Evolutionary conservation across 306 rosid genomes (phyloP).

Genomic region (Sindora glabra): DNA sequence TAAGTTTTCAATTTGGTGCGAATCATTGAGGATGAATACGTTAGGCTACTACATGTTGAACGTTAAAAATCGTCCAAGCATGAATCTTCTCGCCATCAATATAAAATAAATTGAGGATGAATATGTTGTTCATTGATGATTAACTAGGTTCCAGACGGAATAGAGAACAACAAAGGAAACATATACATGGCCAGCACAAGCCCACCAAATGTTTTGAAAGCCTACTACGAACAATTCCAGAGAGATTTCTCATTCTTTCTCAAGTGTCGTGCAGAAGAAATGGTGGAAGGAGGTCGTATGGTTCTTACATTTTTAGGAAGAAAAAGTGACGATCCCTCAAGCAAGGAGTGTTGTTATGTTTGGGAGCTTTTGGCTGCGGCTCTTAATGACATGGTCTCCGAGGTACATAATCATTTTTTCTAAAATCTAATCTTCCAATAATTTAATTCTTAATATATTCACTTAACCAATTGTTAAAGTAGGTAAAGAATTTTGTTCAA

Average conservation of each 20-base stretch:
- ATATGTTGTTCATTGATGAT: too few species aligned
- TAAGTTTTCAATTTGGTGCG: not conserved
- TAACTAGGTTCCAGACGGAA: slow-evolving; percentile 24
- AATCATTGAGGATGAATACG: too few species aligned
- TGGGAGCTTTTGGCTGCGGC: slow-evolving; percentile 30
- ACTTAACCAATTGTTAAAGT: too few species aligned
- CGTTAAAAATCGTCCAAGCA: too few species aligned
- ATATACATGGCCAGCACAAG: slow-evolving; percentile 20
- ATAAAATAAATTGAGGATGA: too few species aligned
- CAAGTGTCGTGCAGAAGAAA: slow-evolving; percentile 17
- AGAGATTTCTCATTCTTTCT: slow-evolving; percentile 24
- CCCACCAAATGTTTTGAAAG: slow-evolving; percentile 16
- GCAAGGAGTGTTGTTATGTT: slow-evolving; percentile 24
- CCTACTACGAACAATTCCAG: slow-evolving; percentile 25
- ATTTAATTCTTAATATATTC: too few species aligned
- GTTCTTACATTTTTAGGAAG: too few species aligned
- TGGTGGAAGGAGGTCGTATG: too few species aligned
- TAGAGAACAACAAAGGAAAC: slow-evolving; percentile 31
- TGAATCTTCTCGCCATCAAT: too few species aligned
- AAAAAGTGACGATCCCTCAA: slow-evolving; percentile 15
- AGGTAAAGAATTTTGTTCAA: too few species aligned
- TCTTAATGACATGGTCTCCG: slow-evolving; percentile 23
- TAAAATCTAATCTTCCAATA: too few species aligned
- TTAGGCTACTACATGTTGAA: too few species aligned
- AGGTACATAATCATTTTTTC: slow-evolving; percentile 2